These are phyloP conservation scores for Omphalotus guepiniiformis DNA, from an alignment of 768 basidiomycete genomes.

Conservation along the genomic window DNA sequence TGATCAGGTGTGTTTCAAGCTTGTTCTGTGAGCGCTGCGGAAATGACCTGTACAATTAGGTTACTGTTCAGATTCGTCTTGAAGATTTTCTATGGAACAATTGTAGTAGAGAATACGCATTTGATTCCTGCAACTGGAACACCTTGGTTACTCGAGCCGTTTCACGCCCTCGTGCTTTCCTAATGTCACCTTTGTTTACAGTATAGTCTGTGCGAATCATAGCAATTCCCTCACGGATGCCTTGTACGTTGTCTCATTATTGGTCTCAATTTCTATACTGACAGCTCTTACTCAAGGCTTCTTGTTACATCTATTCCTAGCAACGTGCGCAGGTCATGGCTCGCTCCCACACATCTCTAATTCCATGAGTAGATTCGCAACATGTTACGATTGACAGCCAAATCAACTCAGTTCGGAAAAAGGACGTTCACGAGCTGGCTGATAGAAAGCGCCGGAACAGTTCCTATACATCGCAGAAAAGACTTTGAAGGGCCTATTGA, in stretches of 20 bases:
- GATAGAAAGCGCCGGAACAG: slow-evolving; percentile 83
- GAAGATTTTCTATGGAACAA: slow-evolving; percentile 87
- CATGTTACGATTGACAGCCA: slow-evolving; percentile 82
- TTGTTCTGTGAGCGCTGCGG: neutral
- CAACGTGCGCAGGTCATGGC: slow-evolving; percentile 36
- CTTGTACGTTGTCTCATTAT: slow-evolving; percentile 45
- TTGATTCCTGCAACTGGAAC: slow-evolving; percentile 66
- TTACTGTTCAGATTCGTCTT: slow-evolving; percentile 77
- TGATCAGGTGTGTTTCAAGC: slow-evolving; percentile 50
- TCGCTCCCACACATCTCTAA: neutral
- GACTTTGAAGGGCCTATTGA: slow-evolving; percentile 61
- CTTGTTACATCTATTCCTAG: slow-evolving; percentile 72
- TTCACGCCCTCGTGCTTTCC: neutral
- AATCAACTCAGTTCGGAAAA: slow-evolving; percentile 81
- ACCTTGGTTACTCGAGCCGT: slow-evolving; percentile 61
- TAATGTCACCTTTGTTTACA: slow-evolving; percentile 23
- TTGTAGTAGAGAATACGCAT: slow-evolving; percentile 77
- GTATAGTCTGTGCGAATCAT: slow-evolving; percentile 85
- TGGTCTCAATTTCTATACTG: neutral
- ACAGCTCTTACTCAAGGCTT: slow-evolving; percentile 38
- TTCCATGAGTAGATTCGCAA: slow-evolving; percentile 53
- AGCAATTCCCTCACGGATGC: slow-evolving; percentile 85
- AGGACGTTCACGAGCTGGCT: slow-evolving; percentile 87
- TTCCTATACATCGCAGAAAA: slow-evolving; percentile 75
- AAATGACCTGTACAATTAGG: slow-evolving; percentile 29